Evolutionary conservation across 257 asterid genomes (phyloP), one percentile per base, ranked within the genome.

Genomic region (Ehretia macrophylla): DNA sequence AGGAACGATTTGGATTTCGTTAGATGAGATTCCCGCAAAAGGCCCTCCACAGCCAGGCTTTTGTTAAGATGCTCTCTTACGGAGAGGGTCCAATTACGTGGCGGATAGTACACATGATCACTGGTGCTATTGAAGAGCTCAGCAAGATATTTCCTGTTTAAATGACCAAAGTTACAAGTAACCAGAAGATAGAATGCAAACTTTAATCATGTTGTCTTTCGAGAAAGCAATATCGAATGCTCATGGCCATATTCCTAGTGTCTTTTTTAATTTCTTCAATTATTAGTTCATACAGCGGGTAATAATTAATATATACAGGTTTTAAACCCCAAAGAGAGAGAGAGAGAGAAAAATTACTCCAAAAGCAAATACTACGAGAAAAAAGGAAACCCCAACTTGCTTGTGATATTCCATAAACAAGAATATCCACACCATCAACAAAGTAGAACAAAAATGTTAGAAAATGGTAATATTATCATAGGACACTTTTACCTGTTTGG

Each of bases 11-110:
- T 72, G 0, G 84, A 79, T 73, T 79, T 87, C 18, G 76, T 65
- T 17, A 42, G 70, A 56, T 65, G 76, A 61, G 58, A 67, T 68
- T 71, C 86, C 68, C 66, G 75, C 68, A 62, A 18, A 32, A 89
- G 65, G 62, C 97, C 97, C 20, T 83, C 95, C 58, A 81, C 92
- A 5, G 81, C 78, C 37, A 69, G 47, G 84, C 97, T 86, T 70
- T 75, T 82, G 85, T 89, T 93, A 32, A 93, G 96, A 79, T 86
- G 97, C 27, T 85, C 90, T 68, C 90, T 80, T n/a, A 85, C 85
- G 10, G 84, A 42, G 44, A 82, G 78, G 39, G 94, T 89, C 97
- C 95, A 93, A 58, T 89, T 89, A 68, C 85, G 92, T 54, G 88
- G 84, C 14, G 95, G 95, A 64, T 73, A 85, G 79, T 89, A 93